Base-by-base conservation (phyloP, 2,329 filamentous ascomycete species). In the Aspergillus sp. region DNA sequence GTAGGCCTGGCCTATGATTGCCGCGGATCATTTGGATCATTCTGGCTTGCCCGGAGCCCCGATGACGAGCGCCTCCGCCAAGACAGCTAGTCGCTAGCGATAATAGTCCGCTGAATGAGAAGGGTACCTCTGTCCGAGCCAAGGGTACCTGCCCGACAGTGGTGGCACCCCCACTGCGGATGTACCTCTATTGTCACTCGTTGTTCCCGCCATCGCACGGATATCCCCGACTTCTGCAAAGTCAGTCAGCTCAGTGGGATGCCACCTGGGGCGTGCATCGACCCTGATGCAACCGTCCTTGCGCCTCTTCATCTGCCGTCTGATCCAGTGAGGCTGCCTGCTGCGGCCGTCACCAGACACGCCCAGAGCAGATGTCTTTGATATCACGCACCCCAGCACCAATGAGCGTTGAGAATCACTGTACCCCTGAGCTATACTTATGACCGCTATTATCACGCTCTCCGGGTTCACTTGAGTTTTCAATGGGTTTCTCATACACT, bases 261-360 rank as follows among this genome's bases (percentile, higher is more conserved):
- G 14, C 14, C 16, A 38, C 35, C 14, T n/a, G 35, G 4, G 35
- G 16, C 35, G 35, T 38, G 35, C 35, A 4, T n/a, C 14, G 35
- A 38, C 14, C 8, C 35, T n/a, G 32, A 47, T 51, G 49, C 49
- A 51, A 51, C 49, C 38, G 24, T 47, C 20, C 14, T 47, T n/a
- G 26, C 41, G 22, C 35, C 22, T 17, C 40, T 38, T 38, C 16
- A 43, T 42, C 8, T 16, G 38, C 4, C n/a, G 14, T 36, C 26
- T 24, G 32, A 14, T 24, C 44, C 38, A 40, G 41, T 40, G 22
- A 44, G 44, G 43, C 36, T 42, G 17, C 26, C 44, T 26, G 35
- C 38, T 22, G 19, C 40, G 22, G 40, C n/a, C n/a, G 20, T 51
- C 49, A 51, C 44, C 49, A 42, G 49, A 51, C 49, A 35, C 32